Conservation (phyloP, 495 filamentous ascomycete species). For the Neurospora hispaniola region DNA sequence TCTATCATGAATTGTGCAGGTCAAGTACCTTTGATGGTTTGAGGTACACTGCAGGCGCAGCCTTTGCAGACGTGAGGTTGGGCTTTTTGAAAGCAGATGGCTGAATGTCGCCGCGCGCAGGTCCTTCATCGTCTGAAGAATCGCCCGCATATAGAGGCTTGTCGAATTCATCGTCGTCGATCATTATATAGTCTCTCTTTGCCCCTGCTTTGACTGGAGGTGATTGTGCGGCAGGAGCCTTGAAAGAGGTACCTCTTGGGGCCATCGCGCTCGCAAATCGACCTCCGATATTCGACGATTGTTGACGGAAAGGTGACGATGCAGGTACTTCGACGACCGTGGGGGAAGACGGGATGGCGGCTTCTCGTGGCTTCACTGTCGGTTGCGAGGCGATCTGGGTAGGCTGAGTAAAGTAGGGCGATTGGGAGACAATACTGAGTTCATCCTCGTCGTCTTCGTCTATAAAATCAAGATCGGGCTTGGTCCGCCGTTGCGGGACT, state of each 20-base stretch:
- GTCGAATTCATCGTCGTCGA: slow-evolving; percentile 34
- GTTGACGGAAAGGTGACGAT: slow-evolving; percentile 54
- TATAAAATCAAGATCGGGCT: background rate
- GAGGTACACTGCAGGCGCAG: background rate
- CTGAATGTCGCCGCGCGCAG: slow-evolving; percentile 51
- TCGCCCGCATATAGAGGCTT: slow-evolving; percentile 27
- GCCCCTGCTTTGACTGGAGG: background rate
- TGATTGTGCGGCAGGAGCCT: slow-evolving; percentile 14
- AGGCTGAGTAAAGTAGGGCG: slow-evolving; percentile 46
- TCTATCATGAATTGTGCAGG: background rate
- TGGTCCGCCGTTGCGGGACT: background rate
- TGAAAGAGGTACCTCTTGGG: slow-evolving; percentile 39
- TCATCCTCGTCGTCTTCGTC: slow-evolving; percentile 16
- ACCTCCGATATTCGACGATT: slow-evolving; percentile 70
- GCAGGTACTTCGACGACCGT: slow-evolving; percentile 66
- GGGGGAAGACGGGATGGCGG: slow-evolving; percentile 13
- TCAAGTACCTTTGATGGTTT: background rate
- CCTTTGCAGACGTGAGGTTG: background rate
- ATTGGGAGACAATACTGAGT: slow-evolving; percentile 11
- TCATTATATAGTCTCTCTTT: slow-evolving; percentile 27
- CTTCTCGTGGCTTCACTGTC: slow-evolving; percentile 4
- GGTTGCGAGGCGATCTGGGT: slow-evolving; percentile 50
- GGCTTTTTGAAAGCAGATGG: slow-evolving; percentile 50
- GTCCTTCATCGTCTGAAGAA: slow-evolving; percentile 35
- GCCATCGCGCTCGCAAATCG: slow-evolving; percentile 29